Percentiles rank a stretch among this genome's conserved stretches.
These are phyloP conservation scores for Diaporthe nobilis DNA, from an alignment of 2,329 filamentous ascomycete species.

Conservation along the genomic window DNA sequence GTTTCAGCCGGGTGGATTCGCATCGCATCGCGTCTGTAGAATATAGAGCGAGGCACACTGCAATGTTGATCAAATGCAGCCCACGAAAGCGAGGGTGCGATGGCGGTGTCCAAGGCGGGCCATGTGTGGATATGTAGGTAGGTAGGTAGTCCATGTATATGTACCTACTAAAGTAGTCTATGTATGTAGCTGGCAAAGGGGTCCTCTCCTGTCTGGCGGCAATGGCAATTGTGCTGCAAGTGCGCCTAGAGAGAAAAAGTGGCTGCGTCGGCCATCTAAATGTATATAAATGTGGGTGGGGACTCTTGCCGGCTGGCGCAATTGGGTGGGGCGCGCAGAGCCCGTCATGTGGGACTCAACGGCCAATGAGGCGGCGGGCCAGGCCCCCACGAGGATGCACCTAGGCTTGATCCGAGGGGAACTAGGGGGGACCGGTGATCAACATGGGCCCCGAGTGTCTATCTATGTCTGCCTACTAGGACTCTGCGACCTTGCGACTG, in stretches of 20 bases:
- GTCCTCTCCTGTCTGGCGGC: not conserved
- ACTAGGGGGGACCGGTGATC: slow-evolving; percentile 31
- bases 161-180: not conserved
- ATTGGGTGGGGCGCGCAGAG: slow-evolving; percentile 36
- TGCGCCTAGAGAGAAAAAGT: slow-evolving; percentile 11
- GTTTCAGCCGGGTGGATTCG: not conserved
- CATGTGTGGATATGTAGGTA: not conserved
- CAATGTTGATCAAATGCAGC: slow-evolving; percentile 2
- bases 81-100: not conserved
- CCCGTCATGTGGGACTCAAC: slow-evolving; percentile 38
- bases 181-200: not conserved
- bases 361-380: slow-evolving; percentile 33
- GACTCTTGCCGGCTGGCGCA: slow-evolving; percentile 23
- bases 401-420: slow-evolving; percentile 37
- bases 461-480: not conserved
- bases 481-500: not conserved
- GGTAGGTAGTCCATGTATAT: not conserved
- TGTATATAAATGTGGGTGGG: slow-evolving; percentile 22
- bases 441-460: not conserved
- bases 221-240: not conserved
- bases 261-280: not conserved
- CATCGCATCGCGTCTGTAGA: not conserved
- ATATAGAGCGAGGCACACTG: not conserved
- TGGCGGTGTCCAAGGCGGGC: not conserved
- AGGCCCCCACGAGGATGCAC: slow-evolving; percentile 31